Evolutionary conservation across 2,329 filamentous ascomycete genomes (phyloP), one percentile per base, ranked within the genome.

Genomic region (Macrophomina pseudophaseolina): DNA sequence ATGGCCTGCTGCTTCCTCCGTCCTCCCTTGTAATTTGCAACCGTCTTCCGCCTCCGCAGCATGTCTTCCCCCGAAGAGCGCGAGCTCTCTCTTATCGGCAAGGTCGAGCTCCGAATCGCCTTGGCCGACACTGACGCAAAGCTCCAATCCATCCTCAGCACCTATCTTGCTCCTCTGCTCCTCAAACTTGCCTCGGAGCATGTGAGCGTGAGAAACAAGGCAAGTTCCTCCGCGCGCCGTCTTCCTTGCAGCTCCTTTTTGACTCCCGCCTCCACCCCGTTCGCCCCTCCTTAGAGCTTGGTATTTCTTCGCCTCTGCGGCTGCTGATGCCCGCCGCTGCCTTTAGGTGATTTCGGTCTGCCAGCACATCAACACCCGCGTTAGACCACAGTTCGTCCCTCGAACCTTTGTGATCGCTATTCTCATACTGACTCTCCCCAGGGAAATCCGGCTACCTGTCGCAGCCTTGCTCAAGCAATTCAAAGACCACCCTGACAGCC

Each of bases 381-480:
- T 88, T 70, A 85, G 88, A 75, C 80, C 85, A 70, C 80, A 82
- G 75, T 83, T 83, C 66, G 80, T 68, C 11, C 40, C 16, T n/a
- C 54, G 30, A 18, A 38, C 46, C 30, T 32, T 12, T 40, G 12
- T 11, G 14, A 12, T 12, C 23, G 12, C 9, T 44, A 7, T 23
- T 32, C 18, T 16, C 46, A 40, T 30, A 64, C 72, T 74, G 62
- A 75, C 23, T 28, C 6, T 5, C 3, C 16, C 32, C 52, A 80
- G 78, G 68, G 83, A 84, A 8, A 88, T 97, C 70, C 85, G 94
- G 64, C 83, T 99, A 5, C 95, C 95, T 0, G 93, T 98, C 12
- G 86, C 88, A n/a, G 88, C 89, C 16, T 84, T 99, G 18, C 79
- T 98, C 65, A 90, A 93, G 71, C 95, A 98, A 77, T 97, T 97